These are phyloP conservation scores for Pseudogymnoascus sp. DNA, from an alignment of 2,329 filamentous ascomycete genomes.

Conservation along the genomic window DNA sequence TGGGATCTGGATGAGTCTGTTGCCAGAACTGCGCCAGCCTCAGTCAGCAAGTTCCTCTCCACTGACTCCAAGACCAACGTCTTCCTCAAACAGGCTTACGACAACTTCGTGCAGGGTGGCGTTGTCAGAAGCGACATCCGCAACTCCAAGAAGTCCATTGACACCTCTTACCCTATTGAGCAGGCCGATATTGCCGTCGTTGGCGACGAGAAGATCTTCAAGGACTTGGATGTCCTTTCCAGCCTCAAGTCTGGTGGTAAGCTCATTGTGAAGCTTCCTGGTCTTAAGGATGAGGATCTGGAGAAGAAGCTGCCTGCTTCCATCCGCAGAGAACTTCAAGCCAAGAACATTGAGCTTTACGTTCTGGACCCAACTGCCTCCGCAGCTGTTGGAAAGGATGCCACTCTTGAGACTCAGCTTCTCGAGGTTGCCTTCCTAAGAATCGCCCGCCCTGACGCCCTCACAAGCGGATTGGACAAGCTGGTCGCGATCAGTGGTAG, in stretches of 20 bases:
- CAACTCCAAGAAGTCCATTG: constrained; percentile 71
- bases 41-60: constrained; percentile 53
- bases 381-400: constrained; percentile 58
- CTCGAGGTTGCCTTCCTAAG: constrained; percentile 78
- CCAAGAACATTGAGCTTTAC: constrained; percentile 63
- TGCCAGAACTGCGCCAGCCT: constrained; percentile 55
- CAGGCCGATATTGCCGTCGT: constrained; percentile 73
- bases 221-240: constrained; percentile 65
- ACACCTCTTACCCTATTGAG: constrained; percentile 73
- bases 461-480: constrained; percentile 56
- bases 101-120: constrained; percentile 65
- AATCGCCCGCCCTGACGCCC: constrained; percentile 59
- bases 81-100: constrained; percentile 53
- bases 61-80: constrained; percentile 61
- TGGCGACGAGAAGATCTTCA: constrained; percentile 70
- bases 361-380: constrained; percentile 65
- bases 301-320: constrained; percentile 73
- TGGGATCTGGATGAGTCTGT: constrained; percentile 79
- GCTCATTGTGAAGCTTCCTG: constrained; percentile 66
- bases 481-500: constrained; percentile 53
- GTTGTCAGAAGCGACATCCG: constrained; percentile 77
- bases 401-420: constrained; percentile 54
- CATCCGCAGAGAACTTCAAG: constrained; percentile 63
- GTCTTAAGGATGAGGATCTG: constrained; percentile 77
- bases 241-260: constrained; percentile 63